Conservation (phyloP, 1,284 basidiomycete species). For the Inonotus obliquus region DNA sequence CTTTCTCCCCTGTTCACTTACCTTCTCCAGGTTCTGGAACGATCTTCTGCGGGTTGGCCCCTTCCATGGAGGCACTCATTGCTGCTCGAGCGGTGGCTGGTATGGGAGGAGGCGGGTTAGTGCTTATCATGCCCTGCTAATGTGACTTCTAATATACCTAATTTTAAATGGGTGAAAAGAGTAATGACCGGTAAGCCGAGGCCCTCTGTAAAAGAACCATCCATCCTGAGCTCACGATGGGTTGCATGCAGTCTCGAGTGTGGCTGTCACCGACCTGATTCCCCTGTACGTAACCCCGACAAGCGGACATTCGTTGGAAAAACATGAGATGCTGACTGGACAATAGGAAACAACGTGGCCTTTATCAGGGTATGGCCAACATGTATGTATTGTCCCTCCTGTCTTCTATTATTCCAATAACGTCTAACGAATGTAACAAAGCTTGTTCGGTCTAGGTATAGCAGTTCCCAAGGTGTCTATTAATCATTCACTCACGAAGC, state of each 20-base stretch:
- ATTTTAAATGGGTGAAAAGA: conserved; percentile 31
- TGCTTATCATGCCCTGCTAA: conserved; percentile 22
- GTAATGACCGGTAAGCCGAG: conserved; percentile 71
- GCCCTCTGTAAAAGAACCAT: conserved; percentile 18
- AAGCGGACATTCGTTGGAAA: conserved; percentile 8
- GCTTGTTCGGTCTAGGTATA: conserved; percentile 65
- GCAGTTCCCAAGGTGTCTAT: not conserved
- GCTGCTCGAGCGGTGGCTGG: conserved; percentile 79
- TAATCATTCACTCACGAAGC: conserved; percentile 1
- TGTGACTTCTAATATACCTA: conserved; percentile 18
- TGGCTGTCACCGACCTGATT: conserved; percentile 75
- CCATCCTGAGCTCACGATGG: conserved; percentile 12
- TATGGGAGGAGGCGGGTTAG: conserved; percentile 86
- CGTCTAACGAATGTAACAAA: conserved; percentile 29
- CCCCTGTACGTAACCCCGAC: conserved; percentile 56
- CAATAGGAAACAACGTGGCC: conserved; percentile 72
- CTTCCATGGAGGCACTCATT: conserved; percentile 81
- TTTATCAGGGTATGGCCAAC: conserved; percentile 88
- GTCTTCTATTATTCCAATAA: not conserved
- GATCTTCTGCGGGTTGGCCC: conserved; percentile 75
- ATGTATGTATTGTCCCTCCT: conserved; percentile 48
- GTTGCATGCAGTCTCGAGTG: conserved; percentile 57
- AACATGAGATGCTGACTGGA: conserved; percentile 9
- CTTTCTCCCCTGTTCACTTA: conserved; percentile 21
- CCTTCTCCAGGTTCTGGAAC: conserved; percentile 65